Evolutionary conservation across 441 rosid genomes (phyloP).

Genomic region (Adansonia gregorii): DNA sequence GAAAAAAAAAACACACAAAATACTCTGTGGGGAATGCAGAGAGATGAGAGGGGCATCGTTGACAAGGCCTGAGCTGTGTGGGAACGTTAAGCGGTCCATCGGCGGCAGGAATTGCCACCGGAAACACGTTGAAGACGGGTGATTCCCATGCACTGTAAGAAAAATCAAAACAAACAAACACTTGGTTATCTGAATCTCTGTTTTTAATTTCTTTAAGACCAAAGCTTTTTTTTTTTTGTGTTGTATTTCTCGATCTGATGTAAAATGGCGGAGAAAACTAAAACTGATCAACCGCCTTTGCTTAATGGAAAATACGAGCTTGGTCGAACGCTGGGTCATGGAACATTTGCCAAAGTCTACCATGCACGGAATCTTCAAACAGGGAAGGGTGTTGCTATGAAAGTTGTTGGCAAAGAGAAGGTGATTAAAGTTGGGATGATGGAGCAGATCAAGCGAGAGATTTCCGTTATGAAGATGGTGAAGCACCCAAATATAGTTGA

Average conservation of each 20-base stretch:
- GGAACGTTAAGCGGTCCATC: conserved; percentile 54
- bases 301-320: conserved; percentile 84
- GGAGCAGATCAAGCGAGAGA: conserved; percentile 85
- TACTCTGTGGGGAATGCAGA: conserved; percentile 74
- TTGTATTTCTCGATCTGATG: not conserved
- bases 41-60: conserved; percentile 65
- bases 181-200: not conserved
- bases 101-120: conserved; percentile 95
- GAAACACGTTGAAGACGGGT: conserved; percentile 98
- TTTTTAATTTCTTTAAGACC: not conserved
- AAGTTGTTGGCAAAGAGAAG: conserved; percentile 85
- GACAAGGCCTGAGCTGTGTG: conserved; percentile 53
- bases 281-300: conserved; percentile 32
- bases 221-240: not conserved
- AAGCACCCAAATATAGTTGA: conserved; percentile 78
- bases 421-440: conserved; percentile 86
- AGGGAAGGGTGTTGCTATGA: conserved; percentile 74
- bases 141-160: conserved; percentile 33
- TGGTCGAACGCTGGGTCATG: conserved; percentile 77
- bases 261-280: conserved; percentile 36
- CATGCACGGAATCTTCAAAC: conserved; percentile 56
- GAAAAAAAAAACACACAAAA: not conserved
- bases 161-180: not conserved
- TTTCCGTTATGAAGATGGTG: conserved; percentile 92
- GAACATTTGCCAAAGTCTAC: conserved; percentile 87